Evolutionary conservation across 441 rosid species (phyloP).

Genomic region (Populus trichocarpa): DNA sequence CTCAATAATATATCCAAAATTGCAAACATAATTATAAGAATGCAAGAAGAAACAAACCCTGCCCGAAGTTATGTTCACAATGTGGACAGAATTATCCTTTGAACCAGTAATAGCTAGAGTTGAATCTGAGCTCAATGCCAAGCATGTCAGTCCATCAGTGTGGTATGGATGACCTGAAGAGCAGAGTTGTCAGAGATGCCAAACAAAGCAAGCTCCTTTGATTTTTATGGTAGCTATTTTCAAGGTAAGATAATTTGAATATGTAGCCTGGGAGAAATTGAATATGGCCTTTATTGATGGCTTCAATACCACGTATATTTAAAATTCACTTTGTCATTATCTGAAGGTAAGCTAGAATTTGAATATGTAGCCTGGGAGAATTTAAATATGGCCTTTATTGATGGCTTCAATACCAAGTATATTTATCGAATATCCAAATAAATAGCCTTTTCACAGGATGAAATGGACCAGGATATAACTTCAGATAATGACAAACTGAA

Average conservation of each 20-base stretch:
- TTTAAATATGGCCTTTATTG: not conserved
- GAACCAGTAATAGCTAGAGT: conserved; percentile 78
- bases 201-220: not conserved
- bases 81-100: conserved; percentile 64
- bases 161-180: conserved; percentile 81
- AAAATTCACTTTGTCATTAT: not conserved
- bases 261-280: not conserved
- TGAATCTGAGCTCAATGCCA: conserved; percentile 75
- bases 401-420: not conserved
- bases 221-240: not conserved
- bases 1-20: not conserved
- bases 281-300: not conserved
- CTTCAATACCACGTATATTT: not conserved
- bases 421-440: not conserved
- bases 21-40: not conserved
- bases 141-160: conserved; percentile 68
- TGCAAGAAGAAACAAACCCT: conserved; percentile 42
- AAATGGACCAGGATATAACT: not conserved
- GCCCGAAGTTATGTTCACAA: conserved; percentile 74
- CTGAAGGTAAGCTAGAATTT: not conserved
- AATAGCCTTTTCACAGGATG: not conserved
- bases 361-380: not conserved
- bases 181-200: not conserved
- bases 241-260: not conserved
- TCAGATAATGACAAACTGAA: not conserved